Conservation (phyloP, 495 filamentous ascomycete genomes). For the Parmelia sp. region DNA sequence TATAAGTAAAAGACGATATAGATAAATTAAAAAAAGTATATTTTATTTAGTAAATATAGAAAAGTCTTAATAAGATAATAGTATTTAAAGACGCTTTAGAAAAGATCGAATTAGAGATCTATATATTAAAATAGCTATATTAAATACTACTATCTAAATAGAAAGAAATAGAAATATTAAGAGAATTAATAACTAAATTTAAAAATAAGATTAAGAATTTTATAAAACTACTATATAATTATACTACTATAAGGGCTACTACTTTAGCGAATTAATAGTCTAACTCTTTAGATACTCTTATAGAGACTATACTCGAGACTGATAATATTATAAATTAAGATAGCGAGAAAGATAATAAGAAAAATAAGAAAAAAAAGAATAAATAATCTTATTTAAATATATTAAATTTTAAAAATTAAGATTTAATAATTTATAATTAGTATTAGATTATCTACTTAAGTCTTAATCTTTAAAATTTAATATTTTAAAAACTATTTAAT, state of each 20-base stretch:
- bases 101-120: no score
- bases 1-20: not conserved
- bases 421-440: not conserved
- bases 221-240: no score
- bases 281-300: not conserved
- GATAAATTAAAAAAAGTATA: not conserved
- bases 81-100: no score
- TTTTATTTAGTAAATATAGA: not conserved
- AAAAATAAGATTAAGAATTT: not conserved
- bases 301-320: not conserved
- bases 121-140: no score
- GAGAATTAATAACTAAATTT: not conserved
- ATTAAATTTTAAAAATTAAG: not conserved
- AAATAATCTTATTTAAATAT: not conserved
- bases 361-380: not conserved
- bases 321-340: not conserved
- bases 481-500: not conserved
- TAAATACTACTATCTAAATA: not conserved
- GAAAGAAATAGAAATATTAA: not conserved
- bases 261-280: no score
- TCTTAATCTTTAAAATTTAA: not conserved
- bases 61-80: no score
- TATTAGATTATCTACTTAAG: no score
- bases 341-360: not conserved
- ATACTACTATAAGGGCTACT: no score